A percentile compares a stretch with the other conserved stretches of the same genome.
Evolutionary conservation across 805 yeast species (phyloP).

Genomic region (Nakazawaea populi): DNA sequence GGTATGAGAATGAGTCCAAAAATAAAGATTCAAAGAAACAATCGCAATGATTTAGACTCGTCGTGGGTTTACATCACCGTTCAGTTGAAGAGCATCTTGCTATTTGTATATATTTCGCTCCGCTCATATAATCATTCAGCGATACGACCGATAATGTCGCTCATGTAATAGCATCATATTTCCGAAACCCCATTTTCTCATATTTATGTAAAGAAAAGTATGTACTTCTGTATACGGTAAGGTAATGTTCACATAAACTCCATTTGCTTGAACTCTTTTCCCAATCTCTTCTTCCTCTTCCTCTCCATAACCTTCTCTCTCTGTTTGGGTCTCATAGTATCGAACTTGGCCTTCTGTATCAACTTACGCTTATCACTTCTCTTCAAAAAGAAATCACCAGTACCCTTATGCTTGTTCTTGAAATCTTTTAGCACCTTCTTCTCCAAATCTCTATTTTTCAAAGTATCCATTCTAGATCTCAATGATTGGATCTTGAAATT

Average conservation of each 20-base stretch:
- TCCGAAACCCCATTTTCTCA: neutral
- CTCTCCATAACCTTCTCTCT: conserved; percentile 81
- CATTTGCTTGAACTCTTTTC: conserved; percentile 62
- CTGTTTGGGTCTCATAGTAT: conserved; percentile 62
- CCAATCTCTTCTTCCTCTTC: conserved; percentile 79
- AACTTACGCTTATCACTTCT: conserved; percentile 66
- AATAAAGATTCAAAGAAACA: conserved; percentile 12
- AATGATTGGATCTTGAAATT: conserved; percentile 56
- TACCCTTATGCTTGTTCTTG: conserved; percentile 43
- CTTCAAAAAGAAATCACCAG: conserved; percentile 58
- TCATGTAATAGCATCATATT: too few species aligned
- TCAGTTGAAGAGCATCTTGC: neutral
- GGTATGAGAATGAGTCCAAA: conserved; percentile 47
- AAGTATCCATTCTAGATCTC: conserved; percentile 58
- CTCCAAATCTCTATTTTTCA: conserved; percentile 73
- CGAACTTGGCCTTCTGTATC: conserved; percentile 73
- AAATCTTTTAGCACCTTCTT: conserved; percentile 56
- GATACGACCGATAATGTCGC: too few species aligned
- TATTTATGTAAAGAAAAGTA: too few species aligned
- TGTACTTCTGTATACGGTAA: neutral
- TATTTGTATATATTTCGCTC: neutral
- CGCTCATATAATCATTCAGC: too few species aligned
- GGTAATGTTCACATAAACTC: conserved; percentile 17
- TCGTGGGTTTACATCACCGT: neutral
- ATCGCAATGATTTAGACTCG: too few species aligned